Evolutionary conservation across 768 basidiomycete genomes (phyloP).

Genomic region (Phlebiopsis gigantea): DNA sequence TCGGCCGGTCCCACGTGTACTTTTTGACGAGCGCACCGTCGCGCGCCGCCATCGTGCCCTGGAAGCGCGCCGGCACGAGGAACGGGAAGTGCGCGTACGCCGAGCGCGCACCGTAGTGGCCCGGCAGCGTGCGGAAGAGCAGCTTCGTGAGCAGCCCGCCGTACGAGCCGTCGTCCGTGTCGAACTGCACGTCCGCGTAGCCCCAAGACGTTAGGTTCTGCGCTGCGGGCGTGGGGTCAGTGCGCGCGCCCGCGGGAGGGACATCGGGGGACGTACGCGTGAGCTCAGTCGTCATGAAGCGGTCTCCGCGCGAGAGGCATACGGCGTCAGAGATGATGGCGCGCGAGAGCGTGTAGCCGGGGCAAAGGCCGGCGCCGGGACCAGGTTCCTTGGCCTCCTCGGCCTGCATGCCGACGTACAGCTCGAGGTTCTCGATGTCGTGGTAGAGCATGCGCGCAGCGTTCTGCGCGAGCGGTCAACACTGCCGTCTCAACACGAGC

Average conservation of each 20-base stretch:
- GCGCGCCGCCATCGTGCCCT: slow-evolving; percentile 32
- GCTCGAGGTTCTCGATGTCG: slow-evolving; percentile 74
- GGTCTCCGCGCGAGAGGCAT: slow-evolving; percentile 66
- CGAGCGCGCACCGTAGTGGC: slow-evolving; percentile 59
- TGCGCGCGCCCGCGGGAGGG: no score
- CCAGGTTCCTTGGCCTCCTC: slow-evolving; percentile 63
- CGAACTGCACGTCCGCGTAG: slow-evolving; percentile 62
- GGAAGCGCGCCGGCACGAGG: slow-evolving; percentile 52
- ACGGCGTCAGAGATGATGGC: slow-evolving; percentile 83
- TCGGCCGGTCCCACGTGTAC: slow-evolving; percentile 62
- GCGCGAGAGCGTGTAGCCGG: slow-evolving; percentile 78
- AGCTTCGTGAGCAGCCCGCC: slow-evolving; percentile 74
- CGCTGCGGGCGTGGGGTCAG: no score
- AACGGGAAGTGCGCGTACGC: slow-evolving; percentile 82
- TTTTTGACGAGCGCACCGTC: slow-evolving; percentile 28
- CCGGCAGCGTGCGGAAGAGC: slow-evolving; percentile 66
- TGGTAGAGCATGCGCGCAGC: slow-evolving; percentile 63
- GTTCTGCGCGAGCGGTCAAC: slow-evolving; percentile 29
- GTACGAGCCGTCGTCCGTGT: slow-evolving; percentile 62
- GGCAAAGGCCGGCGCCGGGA: slow-evolving; percentile 73
- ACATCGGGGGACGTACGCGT: slow-evolving; percentile 37
- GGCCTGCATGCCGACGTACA: slow-evolving; percentile 51
- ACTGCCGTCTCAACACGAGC: slow-evolving; percentile 19
- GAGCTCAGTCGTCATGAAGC: slow-evolving; percentile 71
- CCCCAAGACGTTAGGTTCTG: slow-evolving; percentile 78